phyloP scores from a whole-genome alignment of 768 basidiomycete species.

The Lentinus brumalis region DNA sequence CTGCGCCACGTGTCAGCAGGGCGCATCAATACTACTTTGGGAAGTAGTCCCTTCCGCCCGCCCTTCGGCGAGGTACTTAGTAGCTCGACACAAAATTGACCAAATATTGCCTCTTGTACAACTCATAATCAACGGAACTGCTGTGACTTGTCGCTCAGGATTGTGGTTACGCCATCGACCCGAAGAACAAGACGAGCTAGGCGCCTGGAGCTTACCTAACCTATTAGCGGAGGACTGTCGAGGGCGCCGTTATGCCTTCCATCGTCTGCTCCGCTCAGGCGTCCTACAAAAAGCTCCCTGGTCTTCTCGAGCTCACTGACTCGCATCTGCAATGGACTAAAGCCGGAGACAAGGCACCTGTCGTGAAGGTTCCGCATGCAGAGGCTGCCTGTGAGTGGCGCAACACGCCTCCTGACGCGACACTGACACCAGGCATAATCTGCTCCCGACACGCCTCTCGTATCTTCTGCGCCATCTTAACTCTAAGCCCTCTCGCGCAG shows the following conservation, averaged over 20 bases:
- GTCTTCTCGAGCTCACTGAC: constrained; percentile 74
- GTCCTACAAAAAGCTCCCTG: constrained; percentile 81
- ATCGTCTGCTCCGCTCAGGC: constrained; percentile 73
- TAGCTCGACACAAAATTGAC: too few relatives aligned
- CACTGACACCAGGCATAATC: constrained; percentile 14
- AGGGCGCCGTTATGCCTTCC: constrained; percentile 49
- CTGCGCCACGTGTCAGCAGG: too few relatives aligned
- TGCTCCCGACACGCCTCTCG: constrained; percentile 16
- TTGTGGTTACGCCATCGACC: neutral
- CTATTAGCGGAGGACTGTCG: constrained; percentile 12
- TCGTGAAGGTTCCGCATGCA: constrained; percentile 61
- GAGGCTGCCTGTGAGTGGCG: constrained; percentile 61
- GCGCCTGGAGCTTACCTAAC: constrained; percentile 30
- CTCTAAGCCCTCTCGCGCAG: constrained; percentile 77
- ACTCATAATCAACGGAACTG: too few relatives aligned
- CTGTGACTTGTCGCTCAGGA: too few relatives aligned
- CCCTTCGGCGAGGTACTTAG: too few relatives aligned
- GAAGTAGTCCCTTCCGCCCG: too few relatives aligned
- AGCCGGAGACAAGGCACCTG: constrained; percentile 64
- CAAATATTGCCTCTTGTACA: too few relatives aligned
- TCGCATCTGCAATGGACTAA: constrained; percentile 79
- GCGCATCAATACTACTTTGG: too few relatives aligned
- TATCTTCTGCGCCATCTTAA: neutral
- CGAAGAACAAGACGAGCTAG: neutral
- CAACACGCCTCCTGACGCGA: constrained; percentile 6